Evolutionary conservation across 805 yeast genomes (phyloP), one percentile per base, ranked within the genome.

Genomic region (Pichia manshurica): DNA sequence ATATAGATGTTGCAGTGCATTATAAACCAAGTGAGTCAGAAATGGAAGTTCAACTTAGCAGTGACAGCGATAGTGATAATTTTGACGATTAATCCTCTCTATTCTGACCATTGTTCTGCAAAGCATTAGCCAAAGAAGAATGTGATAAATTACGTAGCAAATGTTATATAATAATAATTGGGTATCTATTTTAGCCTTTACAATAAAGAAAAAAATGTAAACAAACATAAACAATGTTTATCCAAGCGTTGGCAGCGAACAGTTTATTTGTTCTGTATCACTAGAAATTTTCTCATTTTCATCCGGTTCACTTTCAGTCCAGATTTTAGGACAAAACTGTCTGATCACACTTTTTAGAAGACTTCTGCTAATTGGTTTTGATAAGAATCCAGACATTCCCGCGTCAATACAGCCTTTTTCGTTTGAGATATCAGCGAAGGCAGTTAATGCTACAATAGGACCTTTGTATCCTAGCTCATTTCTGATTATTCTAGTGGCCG

Each of bases 381-480:
- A 77, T 53, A 91, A 71, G 64, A 91, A 91, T 15, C 93, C 95
- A 53, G 82, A 73, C 98, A 91, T 93, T 3, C 98, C 98, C n/a
- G 84, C 82, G 17, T 79, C 83, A 48, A 86, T 62, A 64, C 98
- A 90, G 51, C 81, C 95, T 55, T 81, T 82, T 35, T 85, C 89
- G 58, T 90, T 91, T 40, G 90, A 82, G 53, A 87, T 88, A 64
- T 91, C 97, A 0, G 97, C 96, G 71, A 85, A 91, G 1, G 97
- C 98, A 0, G 98, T 90, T 46, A 91, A 74, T 0, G 97, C 98
- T 34, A 91, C 93, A 49, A 93, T 89, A 0, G 97, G 97, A 6
- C 77, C 75, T 1, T 62, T 61, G 59, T 77, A 86, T 5, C 74
- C 68, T 50, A 85, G 63, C 39, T 84, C 81, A 16, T 71, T 66